Evolutionary conservation across 805 yeast species (phyloP).

Genomic region (Metschnikowia peoriensis): DNA sequence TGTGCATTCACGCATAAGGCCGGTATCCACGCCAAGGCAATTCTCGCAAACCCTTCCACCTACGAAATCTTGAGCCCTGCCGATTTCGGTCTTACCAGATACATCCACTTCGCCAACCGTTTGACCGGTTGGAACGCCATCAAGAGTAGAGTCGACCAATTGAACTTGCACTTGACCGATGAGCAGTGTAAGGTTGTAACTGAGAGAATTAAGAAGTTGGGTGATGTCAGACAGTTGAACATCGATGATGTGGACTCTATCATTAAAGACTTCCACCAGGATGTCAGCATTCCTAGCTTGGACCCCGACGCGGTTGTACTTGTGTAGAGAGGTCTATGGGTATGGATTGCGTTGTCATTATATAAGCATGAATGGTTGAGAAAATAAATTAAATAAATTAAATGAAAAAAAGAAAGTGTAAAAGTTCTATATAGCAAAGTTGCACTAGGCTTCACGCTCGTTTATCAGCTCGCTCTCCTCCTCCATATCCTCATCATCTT

Average conservation of each 20-base stretch:
- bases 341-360: not conserved
- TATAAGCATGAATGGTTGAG: not conserved
- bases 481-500: conserved; percentile 31
- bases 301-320: conserved; percentile 14
- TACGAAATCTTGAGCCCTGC: conserved; percentile 93
- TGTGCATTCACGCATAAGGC: conserved; percentile 99
- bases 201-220: conserved; percentile 85
- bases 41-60: conserved; percentile 97
- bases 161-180: conserved; percentile 84
- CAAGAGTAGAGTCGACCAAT: conserved; percentile 96
- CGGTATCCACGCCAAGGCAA: conserved; percentile 98
- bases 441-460: not conserved
- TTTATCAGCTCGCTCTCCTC: conserved; percentile 1
- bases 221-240: conserved; percentile 90
- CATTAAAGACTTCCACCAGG: conserved; percentile 89
- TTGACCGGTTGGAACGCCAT: conserved; percentile 99
- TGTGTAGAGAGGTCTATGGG: not conserved
- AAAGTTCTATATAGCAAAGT: not conserved
- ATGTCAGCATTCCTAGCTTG: conserved; percentile 52
- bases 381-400: too few relatives aligned
- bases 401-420: not conserved
- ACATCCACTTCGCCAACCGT: conserved; percentile 97
- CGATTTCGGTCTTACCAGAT: conserved; percentile 94
- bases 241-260: conserved; percentile 98
- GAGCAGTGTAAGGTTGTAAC: conserved; percentile 96